Evolutionary conservation across 305 asterid genomes (phyloP), one percentile per base, ranked within the genome.

Genomic region (Fraxinus xanthoxyloides): DNA sequence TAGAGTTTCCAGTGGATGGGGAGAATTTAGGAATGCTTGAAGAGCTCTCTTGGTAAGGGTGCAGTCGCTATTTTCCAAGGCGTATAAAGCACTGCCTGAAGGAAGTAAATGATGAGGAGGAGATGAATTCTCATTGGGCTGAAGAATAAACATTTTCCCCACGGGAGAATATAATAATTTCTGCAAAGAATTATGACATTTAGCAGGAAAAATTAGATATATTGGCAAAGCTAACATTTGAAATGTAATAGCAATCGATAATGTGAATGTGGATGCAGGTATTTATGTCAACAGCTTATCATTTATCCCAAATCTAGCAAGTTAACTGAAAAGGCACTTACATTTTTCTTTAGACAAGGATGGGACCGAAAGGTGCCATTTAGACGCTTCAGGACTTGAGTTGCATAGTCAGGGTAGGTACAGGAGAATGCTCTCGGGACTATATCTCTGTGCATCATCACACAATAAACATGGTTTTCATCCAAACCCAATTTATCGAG

Each of bases 371-470:
- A 95, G 34, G 92, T 90, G 31, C 88, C 82, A 77, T 89, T 92
- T 56, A 95, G 78, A 79, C 98, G 95, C 90, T 90, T 91, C 82
- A 93, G 95, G 76, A 93, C 78, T 74, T 88, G 93, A 7, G 91
- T 94, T 2, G 88, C 93, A 31, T 92, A 90, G 84, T 85, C 83
- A 2, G 98, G 98, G 77, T 95, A 93, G 78, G 76, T 89, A 90
- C 98, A 93, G 12, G 98, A 95, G 90, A 95, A 95, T 23, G 98
- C 98, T 84, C 95, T 87, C 0, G 97, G 95, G 80, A 92, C 94
- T 46, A 95, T 93, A 75, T 95, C 97, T 82, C 97, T 88, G 51
- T 93, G 99, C 93, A 93, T 90, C 88, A 93, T 90, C 85, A 95
- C 97, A 79, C 91, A 87, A 21, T 86, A 95, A 74, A 93, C 92